A percentile compares a stretch with the other conserved stretches of the same genome.
Conservation (phyloP, 1,284 basidiomycete species). For the Rhodotorula sp. region DNA sequence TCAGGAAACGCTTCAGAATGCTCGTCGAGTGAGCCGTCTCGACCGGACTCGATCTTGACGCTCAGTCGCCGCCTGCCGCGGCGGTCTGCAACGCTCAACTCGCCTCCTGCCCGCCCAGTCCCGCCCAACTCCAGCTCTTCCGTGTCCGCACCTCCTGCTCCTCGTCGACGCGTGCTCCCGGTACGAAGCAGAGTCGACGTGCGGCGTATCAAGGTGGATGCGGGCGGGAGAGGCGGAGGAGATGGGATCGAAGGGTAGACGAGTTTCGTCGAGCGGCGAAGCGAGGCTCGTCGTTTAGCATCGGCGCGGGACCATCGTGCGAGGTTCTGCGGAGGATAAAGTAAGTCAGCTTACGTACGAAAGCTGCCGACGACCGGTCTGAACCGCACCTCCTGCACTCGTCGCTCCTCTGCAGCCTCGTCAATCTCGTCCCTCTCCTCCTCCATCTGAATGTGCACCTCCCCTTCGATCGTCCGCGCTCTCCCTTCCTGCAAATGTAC, state of each 20-base stretch:
- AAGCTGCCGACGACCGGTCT: neutral
- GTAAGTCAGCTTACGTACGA: neutral
- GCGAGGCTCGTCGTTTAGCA: conserved; percentile 1
- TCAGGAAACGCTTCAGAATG: too few relatives aligned
- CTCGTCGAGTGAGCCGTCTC: neutral
- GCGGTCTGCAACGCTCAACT: neutral
- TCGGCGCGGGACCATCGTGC: conserved; percentile 14
- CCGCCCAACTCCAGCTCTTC: conserved; percentile 12
- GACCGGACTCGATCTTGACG: neutral
- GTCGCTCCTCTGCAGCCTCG: conserved; percentile 5
- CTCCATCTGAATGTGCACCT: neutral
- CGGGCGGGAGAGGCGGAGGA: neutral
- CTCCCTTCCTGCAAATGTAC: neutral
- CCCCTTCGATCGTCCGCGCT: neutral
- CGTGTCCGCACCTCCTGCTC: neutral
- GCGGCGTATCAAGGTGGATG: conserved; percentile 6
- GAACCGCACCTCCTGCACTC: conserved; percentile 6
- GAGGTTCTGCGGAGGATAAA: neutral
- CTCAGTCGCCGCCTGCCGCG: conserved; percentile 2
- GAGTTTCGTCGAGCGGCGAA: conserved; percentile 13
- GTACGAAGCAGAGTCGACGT: conserved; percentile 1
- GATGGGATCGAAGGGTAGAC: conserved; percentile 1
- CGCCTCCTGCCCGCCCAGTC: neutral
- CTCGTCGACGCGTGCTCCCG: neutral
- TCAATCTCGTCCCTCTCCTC: neutral